phyloP scores from a whole-genome alignment of 495 filamentous ascomycete genomes.

The Geoglossum glabrum region DNA sequence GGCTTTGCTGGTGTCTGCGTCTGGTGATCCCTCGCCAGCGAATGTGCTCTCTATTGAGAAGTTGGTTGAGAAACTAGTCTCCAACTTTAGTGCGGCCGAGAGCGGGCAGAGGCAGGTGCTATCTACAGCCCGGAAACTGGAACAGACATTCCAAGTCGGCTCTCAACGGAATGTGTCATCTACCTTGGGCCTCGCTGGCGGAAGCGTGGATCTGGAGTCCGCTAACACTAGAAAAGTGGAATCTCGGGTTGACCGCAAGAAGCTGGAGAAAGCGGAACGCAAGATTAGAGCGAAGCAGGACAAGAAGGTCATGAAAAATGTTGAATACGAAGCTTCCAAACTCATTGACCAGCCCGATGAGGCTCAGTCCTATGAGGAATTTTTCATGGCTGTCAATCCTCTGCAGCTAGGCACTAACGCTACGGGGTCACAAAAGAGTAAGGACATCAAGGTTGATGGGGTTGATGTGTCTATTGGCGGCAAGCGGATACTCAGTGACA shows the following conservation, averaged over 20 bases:
- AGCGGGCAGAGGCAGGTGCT: slow-evolving; percentile 46
- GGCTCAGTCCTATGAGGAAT: slow-evolving; percentile 93
- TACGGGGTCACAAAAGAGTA: slow-evolving; percentile 61
- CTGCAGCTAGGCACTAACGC: slow-evolving; percentile 58
- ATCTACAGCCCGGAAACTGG: slow-evolving; percentile 63
- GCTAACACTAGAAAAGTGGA: slow-evolving; percentile 83
- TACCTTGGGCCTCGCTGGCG: slow-evolving; percentile 70
- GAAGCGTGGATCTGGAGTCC: slow-evolving; percentile 78
- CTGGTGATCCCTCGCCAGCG: slow-evolving; percentile 48
- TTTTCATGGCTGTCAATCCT: slow-evolving; percentile 98
- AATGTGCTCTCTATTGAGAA: slow-evolving; percentile 60
- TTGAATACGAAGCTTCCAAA: slow-evolving; percentile 89
- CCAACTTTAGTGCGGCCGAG: slow-evolving; percentile 51
- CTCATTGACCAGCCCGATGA: slow-evolving; percentile 66
- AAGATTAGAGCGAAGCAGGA: slow-evolving; percentile 98
- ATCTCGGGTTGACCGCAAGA: slow-evolving; percentile 94
- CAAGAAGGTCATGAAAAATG: slow-evolving; percentile 93
- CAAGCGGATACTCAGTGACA: slow-evolving; percentile 73
- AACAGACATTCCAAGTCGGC: slow-evolving; percentile 89
- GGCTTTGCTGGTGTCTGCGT: slow-evolving; percentile 74
- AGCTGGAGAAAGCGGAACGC: slow-evolving; percentile 94
- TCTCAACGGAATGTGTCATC: slow-evolving; percentile 89
- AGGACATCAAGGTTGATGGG: slow-evolving; percentile 95
- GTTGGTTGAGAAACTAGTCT: slow-evolving; percentile 80
- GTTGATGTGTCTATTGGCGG: slow-evolving; percentile 88